Percentiles rank a stretch among this genome's conserved stretches.
These are phyloP conservation scores for Discostella stelligera DNA, from an alignment of 352 stramenopile species.

Conservation along the genomic window DNA sequence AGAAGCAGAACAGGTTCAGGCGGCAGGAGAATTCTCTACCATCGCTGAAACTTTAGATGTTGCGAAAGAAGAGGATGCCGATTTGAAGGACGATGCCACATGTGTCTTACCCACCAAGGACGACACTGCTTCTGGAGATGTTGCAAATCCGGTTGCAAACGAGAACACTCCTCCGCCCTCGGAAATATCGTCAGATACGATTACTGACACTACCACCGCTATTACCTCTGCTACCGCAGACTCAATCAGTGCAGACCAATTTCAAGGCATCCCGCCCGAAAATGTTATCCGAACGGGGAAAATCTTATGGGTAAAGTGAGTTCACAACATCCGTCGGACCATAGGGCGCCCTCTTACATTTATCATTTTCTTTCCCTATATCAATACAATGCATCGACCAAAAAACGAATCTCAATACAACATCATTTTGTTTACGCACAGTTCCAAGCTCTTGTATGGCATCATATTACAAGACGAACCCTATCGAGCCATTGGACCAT, in stretches of 20 bases:
- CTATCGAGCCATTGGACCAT: constrained; percentile 4
- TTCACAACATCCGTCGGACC: no score
- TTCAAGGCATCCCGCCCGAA: neutral
- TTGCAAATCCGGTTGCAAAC: neutral
- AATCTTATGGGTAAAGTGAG: constrained; percentile 8
- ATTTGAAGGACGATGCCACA: neutral
- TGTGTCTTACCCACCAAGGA: neutral
- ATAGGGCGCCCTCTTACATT: no score
- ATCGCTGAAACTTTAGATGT: neutral
- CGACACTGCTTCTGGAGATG: neutral
- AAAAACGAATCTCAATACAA: neutral
- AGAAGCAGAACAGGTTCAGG: neutral
- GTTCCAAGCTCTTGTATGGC: constrained; percentile 2
- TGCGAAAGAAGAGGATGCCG: neutral
- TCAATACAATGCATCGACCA: no score
- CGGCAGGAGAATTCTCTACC: neutral
- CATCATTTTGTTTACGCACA: neutral
- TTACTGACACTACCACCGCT: neutral
- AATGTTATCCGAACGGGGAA: constrained; percentile 16
- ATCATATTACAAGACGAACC: constrained; percentile 5
- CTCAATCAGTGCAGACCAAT: neutral
- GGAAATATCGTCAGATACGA: neutral
- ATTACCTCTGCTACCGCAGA: neutral
- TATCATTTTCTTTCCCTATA: neutral
- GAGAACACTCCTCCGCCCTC: neutral